Evolutionary conservation across 352 stramenopile genomes (phyloP).

Genomic region (Pythium sp.): DNA sequence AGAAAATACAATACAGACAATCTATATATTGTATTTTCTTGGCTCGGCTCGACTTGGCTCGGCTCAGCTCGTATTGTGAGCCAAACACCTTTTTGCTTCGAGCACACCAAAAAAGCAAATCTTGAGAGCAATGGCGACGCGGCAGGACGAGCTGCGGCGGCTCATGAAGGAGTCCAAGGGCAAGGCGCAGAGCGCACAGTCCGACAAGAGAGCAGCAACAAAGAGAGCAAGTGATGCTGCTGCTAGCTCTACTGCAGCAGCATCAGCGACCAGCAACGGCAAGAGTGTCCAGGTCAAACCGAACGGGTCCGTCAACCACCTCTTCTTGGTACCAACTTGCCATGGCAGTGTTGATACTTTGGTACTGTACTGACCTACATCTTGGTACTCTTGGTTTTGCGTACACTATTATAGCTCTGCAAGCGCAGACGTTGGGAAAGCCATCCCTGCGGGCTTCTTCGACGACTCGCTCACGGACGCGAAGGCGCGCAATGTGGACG

Average conservation of each 20-base stretch:
- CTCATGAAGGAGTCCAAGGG: slow-evolving; percentile 43
- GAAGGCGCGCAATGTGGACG: slow-evolving; percentile 43
- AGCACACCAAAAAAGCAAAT: not conserved
- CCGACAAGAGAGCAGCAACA: not conserved
- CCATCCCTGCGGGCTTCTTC: slow-evolving; percentile 44
- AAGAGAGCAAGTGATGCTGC: not conserved
- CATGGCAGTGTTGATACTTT: not conserved
- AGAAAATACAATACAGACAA: no score
- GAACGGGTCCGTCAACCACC: not conserved
- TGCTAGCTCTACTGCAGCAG: not conserved
- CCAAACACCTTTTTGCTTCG: no score
- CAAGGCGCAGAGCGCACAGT: slow-evolving; percentile 17
- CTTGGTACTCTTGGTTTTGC: not conserved
- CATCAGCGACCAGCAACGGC: not conserved
- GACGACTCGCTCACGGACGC: slow-evolving; percentile 49
- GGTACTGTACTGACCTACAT: not conserved
- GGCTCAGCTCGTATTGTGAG: no score
- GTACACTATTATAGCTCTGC: not conserved
- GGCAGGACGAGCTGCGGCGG: slow-evolving; percentile 33
- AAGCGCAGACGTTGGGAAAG: not conserved
- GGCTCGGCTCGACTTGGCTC: no score
- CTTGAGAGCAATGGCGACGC: slow-evolving; percentile 12
- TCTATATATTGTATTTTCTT: no score
- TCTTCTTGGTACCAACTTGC: not conserved
- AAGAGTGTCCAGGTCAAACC: not conserved